Conservation (phyloP, 192 early-diverging fungal species). For the Funneliformis geosporum region DNA sequence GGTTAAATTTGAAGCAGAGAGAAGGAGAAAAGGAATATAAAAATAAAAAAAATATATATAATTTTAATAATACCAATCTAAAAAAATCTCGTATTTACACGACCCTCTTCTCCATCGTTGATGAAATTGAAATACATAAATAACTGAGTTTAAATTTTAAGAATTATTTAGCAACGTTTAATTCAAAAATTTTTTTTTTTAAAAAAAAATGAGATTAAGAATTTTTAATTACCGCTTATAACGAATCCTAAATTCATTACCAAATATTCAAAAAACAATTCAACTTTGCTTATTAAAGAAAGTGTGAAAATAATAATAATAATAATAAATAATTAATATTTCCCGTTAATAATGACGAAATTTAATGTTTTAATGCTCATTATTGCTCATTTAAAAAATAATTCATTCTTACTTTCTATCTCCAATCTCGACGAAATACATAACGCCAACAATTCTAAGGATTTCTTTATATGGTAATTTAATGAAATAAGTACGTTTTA, state of each 20-base stretch:
- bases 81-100: neutral
- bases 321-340: no score
- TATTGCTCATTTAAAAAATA: neutral
- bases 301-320: no score
- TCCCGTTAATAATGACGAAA: no score
- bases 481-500: no score
- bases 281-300: neutral
- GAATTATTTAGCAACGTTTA: no score
- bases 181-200: no score
- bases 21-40: no score
- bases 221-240: neutral
- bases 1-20: no score
- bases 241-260: neutral
- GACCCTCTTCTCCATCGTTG: neutral
- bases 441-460: neutral
- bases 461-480: neutral
- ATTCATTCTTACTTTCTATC: neutral
- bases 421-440: neutral
- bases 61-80: neutral
- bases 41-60: no score
- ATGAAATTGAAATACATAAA: neutral
- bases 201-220: no score
- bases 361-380: no score
- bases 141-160: neutral
- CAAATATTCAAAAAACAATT: neutral